These are phyloP conservation scores for Immersiella caudata DNA, from an alignment of 495 filamentous ascomycete species.

Conservation along the genomic window DNA sequence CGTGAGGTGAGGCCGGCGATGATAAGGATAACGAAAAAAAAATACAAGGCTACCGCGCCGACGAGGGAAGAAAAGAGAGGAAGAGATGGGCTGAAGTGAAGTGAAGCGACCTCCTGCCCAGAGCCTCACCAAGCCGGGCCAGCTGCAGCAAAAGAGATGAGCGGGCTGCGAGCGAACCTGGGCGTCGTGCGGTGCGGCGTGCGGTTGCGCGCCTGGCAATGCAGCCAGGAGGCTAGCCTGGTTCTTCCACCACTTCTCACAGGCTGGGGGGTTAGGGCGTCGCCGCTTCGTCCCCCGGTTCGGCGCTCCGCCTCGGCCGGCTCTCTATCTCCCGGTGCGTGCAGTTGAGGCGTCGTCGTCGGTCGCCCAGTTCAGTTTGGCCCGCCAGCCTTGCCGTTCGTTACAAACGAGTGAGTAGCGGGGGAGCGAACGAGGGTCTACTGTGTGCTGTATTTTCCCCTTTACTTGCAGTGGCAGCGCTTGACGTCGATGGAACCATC, in stretches of 20 bases:
- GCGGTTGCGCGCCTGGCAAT: background rate
- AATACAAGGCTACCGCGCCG: background rate
- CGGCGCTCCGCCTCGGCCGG: background rate
- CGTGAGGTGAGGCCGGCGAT: background rate
- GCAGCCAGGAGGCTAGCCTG: background rate
- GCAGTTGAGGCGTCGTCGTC: background rate
- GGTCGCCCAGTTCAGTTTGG: slow-evolving; percentile 6
- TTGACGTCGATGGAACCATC: background rate
- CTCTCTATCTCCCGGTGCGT: background rate
- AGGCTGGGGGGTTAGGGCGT: background rate
- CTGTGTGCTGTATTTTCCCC: background rate
- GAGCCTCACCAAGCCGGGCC: background rate
- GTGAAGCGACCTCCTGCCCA: background rate
- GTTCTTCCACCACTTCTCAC: background rate
- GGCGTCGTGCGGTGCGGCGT: background rate
- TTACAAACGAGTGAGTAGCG: too few species aligned
- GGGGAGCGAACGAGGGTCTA: too few species aligned
- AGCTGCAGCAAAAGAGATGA: background rate
- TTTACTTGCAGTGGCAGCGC: background rate
- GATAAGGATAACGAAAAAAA: background rate
- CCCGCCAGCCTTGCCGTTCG: background rate
- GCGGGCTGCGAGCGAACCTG: background rate
- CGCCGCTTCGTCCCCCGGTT: background rate
- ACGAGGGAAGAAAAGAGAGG: background rate
- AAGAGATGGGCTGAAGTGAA: background rate